Conservation (phyloP, 2,329 filamentous ascomycete genomes). For the Xylariaceae sp. region DNA sequence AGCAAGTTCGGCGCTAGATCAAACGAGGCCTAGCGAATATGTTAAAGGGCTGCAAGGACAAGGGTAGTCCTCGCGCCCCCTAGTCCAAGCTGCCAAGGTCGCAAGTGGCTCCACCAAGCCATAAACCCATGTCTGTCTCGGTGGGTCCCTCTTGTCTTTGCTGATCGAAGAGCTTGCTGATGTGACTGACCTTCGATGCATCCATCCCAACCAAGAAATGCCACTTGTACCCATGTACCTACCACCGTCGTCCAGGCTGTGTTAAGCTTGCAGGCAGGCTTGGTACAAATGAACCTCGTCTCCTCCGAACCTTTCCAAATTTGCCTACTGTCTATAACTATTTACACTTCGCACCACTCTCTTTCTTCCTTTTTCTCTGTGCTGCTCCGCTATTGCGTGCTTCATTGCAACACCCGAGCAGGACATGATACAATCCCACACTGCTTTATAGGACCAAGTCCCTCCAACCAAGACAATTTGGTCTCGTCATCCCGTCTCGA, state of each 20-base stretch:
- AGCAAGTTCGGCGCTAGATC: constrained; percentile 34
- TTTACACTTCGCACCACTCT: constrained; percentile 20
- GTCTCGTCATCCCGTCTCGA: constrained; percentile 16
- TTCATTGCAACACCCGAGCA: constrained; percentile 22
- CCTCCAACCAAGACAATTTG: constrained; percentile 8
- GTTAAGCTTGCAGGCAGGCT: constrained; percentile 22
- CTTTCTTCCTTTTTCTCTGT: constrained; percentile 11
- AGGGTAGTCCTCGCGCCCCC: constrained; percentile 5
- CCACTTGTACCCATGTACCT: constrained; percentile 27
- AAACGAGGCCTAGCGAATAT: constrained; percentile 31
- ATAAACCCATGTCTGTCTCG: constrained; percentile 24
- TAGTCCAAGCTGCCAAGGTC: neutral
- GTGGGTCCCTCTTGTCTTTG: constrained; percentile 28
- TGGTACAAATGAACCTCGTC: constrained; percentile 39
- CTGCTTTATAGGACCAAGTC: constrained; percentile 21
- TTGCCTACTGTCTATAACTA: constrained; percentile 13
- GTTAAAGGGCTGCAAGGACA: constrained; percentile 32
- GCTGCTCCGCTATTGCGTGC: constrained; percentile 23
- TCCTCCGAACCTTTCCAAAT: constrained; percentile 32
- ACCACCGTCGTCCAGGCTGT: constrained; percentile 27
- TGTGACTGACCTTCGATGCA: constrained; percentile 30
- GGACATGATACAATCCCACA: constrained; percentile 27
- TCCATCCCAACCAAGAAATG: constrained; percentile 22
- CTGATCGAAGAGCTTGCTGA: constrained; percentile 35
- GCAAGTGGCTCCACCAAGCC: constrained; percentile 25